phyloP scores from a whole-genome alignment of 176 grass and related monocot genomes.

The Aegilops longissima region DNA sequence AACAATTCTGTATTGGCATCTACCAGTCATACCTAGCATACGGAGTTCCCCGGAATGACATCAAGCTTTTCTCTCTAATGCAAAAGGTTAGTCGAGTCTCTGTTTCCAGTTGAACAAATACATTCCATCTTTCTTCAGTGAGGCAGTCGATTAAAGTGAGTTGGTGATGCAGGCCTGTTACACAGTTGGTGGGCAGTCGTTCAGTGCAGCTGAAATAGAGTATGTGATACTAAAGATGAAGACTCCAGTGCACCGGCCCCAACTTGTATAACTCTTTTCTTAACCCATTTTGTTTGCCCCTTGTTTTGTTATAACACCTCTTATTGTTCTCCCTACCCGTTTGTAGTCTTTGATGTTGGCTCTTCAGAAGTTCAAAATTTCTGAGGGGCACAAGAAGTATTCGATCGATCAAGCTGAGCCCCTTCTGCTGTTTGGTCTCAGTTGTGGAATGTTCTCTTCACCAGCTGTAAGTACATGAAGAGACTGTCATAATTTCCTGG shows the following conservation, averaged over 20 bases:
- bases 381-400: slow-evolving; percentile 82
- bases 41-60: slow-evolving; percentile 87
- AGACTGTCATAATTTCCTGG: background rate
- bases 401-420: slow-evolving; percentile 67
- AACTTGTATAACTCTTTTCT: slow-evolving; percentile 59
- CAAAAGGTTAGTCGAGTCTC: slow-evolving; percentile 70
- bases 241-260: slow-evolving; percentile 72
- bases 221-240: slow-evolving; percentile 94
- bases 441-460: slow-evolving; percentile 94
- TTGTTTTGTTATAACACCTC: slow-evolving; percentile 2
- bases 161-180: slow-evolving; percentile 73
- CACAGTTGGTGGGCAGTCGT: slow-evolving; percentile 78
- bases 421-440: slow-evolving; percentile 78
- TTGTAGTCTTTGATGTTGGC: slow-evolving; percentile 80
- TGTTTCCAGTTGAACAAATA: slow-evolving; percentile 23
- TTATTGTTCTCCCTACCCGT: slow-evolving; percentile 37
- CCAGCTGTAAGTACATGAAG: slow-evolving; percentile 70
- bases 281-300: slow-evolving; percentile 12
- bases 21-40: slow-evolving; percentile 95
- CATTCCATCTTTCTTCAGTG: background rate
- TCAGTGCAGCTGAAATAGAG: slow-evolving; percentile 98
- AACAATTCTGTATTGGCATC: slow-evolving; percentile 10
- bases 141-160: slow-evolving; percentile 12
- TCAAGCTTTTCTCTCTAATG: slow-evolving; percentile 98
- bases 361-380: slow-evolving; percentile 96